Evolutionary conservation across 768 basidiomycete genomes (phyloP).

Genomic region (Psilocybe azurescens): DNA sequence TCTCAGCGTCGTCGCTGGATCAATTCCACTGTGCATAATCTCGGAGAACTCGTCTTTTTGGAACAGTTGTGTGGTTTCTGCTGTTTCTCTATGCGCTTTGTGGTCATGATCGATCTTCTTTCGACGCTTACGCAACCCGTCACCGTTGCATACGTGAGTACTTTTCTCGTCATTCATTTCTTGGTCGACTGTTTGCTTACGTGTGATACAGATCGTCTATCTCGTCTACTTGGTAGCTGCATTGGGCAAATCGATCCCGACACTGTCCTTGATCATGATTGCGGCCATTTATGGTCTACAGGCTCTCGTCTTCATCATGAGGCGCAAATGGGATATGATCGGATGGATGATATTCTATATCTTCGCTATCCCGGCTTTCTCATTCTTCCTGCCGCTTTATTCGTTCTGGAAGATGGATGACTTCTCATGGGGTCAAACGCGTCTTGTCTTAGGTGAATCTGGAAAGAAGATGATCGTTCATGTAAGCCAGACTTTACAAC

Average conservation of each 20-base stretch:
- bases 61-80: conserved; percentile 96
- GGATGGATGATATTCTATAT: conserved; percentile 98
- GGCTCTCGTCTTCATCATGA: conserved; percentile 88
- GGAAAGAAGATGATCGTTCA: conserved; percentile 97
- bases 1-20: conserved; percentile 99
- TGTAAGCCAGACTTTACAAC: conserved; percentile 49
- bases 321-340: conserved; percentile 98
- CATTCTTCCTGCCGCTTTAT: conserved; percentile 90
- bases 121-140: conserved; percentile 87
- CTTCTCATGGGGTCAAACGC: conserved; percentile 95
- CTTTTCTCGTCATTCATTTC: conserved; percentile 10
- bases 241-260: conserved; percentile 70
- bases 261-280: conserved; percentile 89
- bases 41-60: conserved; percentile 91
- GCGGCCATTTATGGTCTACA: conserved; percentile 95
- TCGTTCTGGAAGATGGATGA: conserved; percentile 99
- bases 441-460: conserved; percentile 90
- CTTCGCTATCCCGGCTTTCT: conserved; percentile 90
- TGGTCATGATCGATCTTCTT: conserved; percentile 95
- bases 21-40: conserved; percentile 98
- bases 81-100: conserved; percentile 98
- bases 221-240: conserved; percentile 82
- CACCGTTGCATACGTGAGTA: conserved; percentile 86
- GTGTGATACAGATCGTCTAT: conserved; percentile 72
- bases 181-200: conserved; percentile 1